Base-by-base conservation (phyloP, 306 rosid genomes). In the Ochetophila trinervis region DNA sequence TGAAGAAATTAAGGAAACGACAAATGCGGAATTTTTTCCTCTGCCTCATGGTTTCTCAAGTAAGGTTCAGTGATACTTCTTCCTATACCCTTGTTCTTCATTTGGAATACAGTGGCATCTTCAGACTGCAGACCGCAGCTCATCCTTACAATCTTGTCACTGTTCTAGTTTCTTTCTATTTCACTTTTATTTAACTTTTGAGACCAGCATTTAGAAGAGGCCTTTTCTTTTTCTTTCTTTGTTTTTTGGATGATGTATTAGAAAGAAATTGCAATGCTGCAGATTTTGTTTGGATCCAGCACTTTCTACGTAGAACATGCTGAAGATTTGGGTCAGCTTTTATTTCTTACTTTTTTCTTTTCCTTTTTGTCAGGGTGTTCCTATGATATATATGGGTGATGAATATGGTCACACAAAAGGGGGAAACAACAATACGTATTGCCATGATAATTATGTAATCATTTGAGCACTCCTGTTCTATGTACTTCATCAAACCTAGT, bases 391-490 rank as follows among this genome's bases (percentile, higher is more conserved):
- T 57, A 93, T 90, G 99, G 99, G 99, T 10, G 99, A 93, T 71
- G 99, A 93, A 81, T 93, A 93, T 49, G 97, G 97, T 55, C 98
- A 93, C 70, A 87, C 98, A n/a, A 93, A 93, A 72, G 91, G 95
- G 17, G 99, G 99, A 57, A 93, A 93, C 85, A 93, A 93, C 87
- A 93, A 93, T 77, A 84, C 96, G 67, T 93, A 93, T 76, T 93
- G 99, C 84, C 99, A 93, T 21, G 99, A 93, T 81, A 86, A 88
- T 74, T 71, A 84, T 66, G 99, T 93, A 72, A 82, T 79, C 63
- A 74, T 68, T 86, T 75, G 61, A 18, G 42, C 76, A 63, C 45
- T 16, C 24, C 66, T 72, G 22, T 58, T 48, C 74, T 32, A 45
- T 68, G 59, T 15, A 17, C 53, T 66, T 57, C 17, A 45, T 53